These are phyloP conservation scores for Zopfia rhizophila DNA, from an alignment of 2,329 filamentous ascomycete genomes.

Conservation along the genomic window DNA sequence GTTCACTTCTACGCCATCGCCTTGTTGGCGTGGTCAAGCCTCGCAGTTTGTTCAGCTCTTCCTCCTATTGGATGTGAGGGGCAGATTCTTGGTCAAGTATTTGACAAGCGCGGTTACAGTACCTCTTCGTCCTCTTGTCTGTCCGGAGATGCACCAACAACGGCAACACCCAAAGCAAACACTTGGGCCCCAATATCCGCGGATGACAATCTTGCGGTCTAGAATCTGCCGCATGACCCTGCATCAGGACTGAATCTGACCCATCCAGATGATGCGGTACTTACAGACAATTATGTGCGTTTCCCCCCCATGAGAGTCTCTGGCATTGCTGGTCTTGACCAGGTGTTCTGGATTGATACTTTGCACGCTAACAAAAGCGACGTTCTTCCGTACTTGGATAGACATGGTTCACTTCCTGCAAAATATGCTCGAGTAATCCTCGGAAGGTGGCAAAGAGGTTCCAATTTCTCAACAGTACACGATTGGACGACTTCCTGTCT, in stretches of 20 bases:
- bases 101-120: conserved; percentile 30
- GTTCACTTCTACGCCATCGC: conserved; percentile 7
- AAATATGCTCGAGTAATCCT: conserved; percentile 60
- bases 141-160: conserved; percentile 21
- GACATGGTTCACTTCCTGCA: conserved; percentile 44
- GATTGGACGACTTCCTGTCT: conserved; percentile 61
- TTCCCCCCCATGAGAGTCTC: no score
- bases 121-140: conserved; percentile 23
- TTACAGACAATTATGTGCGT: conserved; percentile 59
- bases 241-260: conserved; percentile 59
- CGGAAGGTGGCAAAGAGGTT: conserved; percentile 55
- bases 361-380: conserved; percentile 62
- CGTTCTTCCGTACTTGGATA: conserved; percentile 58
- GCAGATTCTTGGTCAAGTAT: conserved; percentile 29
- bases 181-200: conserved; percentile 56
- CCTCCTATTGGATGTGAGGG: conserved; percentile 34
- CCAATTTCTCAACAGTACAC: conserved; percentile 62
- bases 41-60: conserved; percentile 19
- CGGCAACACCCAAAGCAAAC: conserved; percentile 52
- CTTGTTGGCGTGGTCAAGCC: conserved; percentile 1
- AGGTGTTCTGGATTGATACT: conserved; percentile 57
- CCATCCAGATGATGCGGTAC: conserved; percentile 44
- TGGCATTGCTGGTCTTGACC: not conserved
- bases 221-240: conserved; percentile 56
- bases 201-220: conserved; percentile 57